Evolutionary conservation across 148 eudicot species (phyloP).

Genomic region (Rheum nobile): DNA sequence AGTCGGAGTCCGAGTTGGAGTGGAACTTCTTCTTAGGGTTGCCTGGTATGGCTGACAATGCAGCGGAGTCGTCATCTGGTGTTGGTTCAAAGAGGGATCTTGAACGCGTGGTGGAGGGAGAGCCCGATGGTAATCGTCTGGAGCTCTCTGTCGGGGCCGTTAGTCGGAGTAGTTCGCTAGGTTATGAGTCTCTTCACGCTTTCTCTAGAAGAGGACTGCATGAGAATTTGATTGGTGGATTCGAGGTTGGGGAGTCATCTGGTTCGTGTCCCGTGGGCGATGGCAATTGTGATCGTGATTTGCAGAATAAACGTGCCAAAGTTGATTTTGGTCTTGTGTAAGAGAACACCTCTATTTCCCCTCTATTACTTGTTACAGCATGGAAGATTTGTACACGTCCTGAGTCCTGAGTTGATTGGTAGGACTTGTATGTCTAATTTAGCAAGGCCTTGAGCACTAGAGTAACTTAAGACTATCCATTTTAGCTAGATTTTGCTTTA

Average conservation of each 20-base stretch:
- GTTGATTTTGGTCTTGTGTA: slow-evolving; percentile 18
- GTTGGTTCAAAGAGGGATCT: slow-evolving; percentile 27
- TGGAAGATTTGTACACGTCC: not conserved
- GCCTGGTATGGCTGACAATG: slow-evolving; percentile 2
- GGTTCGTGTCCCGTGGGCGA: slow-evolving; percentile 12
- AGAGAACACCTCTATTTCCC: slow-evolving; percentile 4
- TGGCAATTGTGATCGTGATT: slow-evolving; percentile 28
- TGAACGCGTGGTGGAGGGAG: slow-evolving; percentile 21
- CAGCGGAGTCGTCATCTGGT: slow-evolving; percentile 5
- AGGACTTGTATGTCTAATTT: not conserved
- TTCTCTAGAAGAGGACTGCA: slow-evolving; percentile 12
- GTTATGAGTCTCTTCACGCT: slow-evolving; percentile 13
- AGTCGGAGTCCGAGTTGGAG: slow-evolving; percentile 13
- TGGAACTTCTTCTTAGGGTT: slow-evolving; percentile 24
- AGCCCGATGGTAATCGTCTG: slow-evolving; percentile 15
- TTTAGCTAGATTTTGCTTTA: not conserved
- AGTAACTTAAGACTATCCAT: not conserved
- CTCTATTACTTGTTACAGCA: not conserved
- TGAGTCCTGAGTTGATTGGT: not conserved
- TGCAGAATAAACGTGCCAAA: slow-evolving; percentile 70
- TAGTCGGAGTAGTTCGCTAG: slow-evolving; percentile 10
- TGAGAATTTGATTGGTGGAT: slow-evolving; percentile 13
- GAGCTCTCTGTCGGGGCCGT: slow-evolving; percentile 26
- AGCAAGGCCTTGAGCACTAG: not conserved
- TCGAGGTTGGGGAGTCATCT: slow-evolving; percentile 33